Evolutionary conservation across 2,329 filamentous ascomycete species (phyloP).

Genomic region (Aspergillus flavus): DNA sequence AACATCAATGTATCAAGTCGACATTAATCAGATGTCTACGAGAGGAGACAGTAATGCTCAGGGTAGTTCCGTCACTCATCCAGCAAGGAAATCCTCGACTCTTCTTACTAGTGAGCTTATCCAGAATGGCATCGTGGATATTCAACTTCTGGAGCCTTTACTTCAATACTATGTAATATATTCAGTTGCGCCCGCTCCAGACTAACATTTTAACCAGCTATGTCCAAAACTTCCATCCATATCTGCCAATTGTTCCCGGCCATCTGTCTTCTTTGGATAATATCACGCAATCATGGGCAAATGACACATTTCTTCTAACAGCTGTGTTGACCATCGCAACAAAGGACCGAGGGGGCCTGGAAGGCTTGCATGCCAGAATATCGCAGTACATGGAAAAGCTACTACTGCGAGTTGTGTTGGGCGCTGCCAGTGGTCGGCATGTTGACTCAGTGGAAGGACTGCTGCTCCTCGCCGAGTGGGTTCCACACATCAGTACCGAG

Average conservation of each 20-base stretch:
- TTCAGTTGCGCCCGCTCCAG: too few species aligned
- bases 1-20: not conserved
- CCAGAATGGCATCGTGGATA: not conserved
- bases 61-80: not conserved
- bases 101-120: not conserved
- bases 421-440: slow-evolving; percentile 15
- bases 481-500: slow-evolving; percentile 16
- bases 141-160: not conserved
- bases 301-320: slow-evolving; percentile 16
- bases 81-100: too few species aligned
- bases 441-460: slow-evolving; percentile 23
- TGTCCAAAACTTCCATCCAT: slow-evolving; percentile 11
- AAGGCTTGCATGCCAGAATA: slow-evolving; percentile 1
- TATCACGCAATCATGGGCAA: not conserved
- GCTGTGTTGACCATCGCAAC: slow-evolving; percentile 19
- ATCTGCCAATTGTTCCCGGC: slow-evolving; percentile 13
- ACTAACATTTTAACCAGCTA: not conserved
- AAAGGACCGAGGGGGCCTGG: slow-evolving; percentile 7
- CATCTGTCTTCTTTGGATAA: not conserved
- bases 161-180: not conserved
- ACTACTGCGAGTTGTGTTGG: slow-evolving; percentile 19
- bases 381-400: slow-evolving; percentile 10
- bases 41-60: not conserved
- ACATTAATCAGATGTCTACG: not conserved
- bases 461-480: slow-evolving; percentile 26